Evolutionary conservation across 1,284 basidiomycete species (phyloP), one percentile per base, ranked within the genome.

Genomic region (Mycena citricolor): DNA sequence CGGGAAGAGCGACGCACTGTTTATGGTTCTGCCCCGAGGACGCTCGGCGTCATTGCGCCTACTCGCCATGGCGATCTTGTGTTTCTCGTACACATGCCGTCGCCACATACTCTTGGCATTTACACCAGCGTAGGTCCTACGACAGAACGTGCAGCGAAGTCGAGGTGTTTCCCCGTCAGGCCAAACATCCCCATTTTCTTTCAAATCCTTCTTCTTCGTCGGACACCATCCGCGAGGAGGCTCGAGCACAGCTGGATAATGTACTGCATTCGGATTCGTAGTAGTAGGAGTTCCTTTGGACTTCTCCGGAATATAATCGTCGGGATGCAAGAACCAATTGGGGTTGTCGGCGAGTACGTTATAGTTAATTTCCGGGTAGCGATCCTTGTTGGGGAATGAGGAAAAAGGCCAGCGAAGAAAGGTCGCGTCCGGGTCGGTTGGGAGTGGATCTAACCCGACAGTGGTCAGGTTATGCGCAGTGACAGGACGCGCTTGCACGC

Each of bases 61-160:
- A 56, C 90, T 90, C 26, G 85, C 73, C 86, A 90, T 90, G 23
- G 86, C 83, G 56, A 90, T 86, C 63, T 86, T 88, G 62, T 90
- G 86, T 57, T 90, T 90, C 64, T 90, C 86, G 52, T 83, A 87
- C 14, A 90, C 86, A 61, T 90, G 86, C 43, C 86, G 72, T 44
- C 87, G 68, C 86, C 87, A 90, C 86, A 90, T 90, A 55, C 86
- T 88, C 63, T 90, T 89, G 8, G 86, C 87, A 58, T 90, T 90
- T 20, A 87, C 83, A 8, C 86, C 86, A 4, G 85, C 83, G 54
- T 90, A 90, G 4, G 79, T 83, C 50, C 86, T 73, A 48, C 86
- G 69, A 56, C 86, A 90, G 58, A 90, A 89, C 1, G 87, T 89
- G 63, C 86, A 90, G 35, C 86, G 73, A 16, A 90, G 69, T 22